These are phyloP conservation scores for Fomes fomentarius DNA, from an alignment of 1,284 basidiomycete species.

Conservation along the genomic window DNA sequence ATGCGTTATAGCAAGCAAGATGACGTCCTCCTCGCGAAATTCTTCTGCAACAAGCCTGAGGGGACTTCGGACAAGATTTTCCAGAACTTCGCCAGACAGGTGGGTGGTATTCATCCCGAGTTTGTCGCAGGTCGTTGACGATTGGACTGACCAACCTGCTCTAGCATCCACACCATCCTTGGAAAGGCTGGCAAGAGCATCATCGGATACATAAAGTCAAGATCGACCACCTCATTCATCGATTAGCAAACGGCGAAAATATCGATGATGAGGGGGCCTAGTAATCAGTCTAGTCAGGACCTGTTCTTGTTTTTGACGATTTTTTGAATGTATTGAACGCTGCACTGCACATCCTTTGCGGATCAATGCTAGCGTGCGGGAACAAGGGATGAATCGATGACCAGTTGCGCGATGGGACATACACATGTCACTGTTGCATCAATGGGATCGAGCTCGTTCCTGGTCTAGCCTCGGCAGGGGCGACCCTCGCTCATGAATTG, in stretches of 20 bases:
- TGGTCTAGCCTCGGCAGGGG: too few species aligned
- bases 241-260: slow-evolving; percentile 58
- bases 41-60: slow-evolving; percentile 68
- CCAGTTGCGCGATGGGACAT: too few species aligned
- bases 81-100: slow-evolving; percentile 70
- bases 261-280: slow-evolving; percentile 42
- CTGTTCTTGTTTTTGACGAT: too few species aligned
- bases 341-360: too few species aligned
- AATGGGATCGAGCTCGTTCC: too few species aligned
- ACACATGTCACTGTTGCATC: too few species aligned
- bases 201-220: slow-evolving; percentile 83
- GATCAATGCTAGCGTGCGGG: too few species aligned
- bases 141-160: not conserved
- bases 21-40: slow-evolving; percentile 74
- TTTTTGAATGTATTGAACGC: too few species aligned
- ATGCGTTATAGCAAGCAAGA: slow-evolving; percentile 79
- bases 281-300: not conserved
- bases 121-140: slow-evolving; percentile 7
- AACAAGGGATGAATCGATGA: too few species aligned
- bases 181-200: slow-evolving; percentile 90
- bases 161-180: slow-evolving; percentile 82
- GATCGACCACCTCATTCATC: slow-evolving; percentile 75
- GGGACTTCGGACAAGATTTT: slow-evolving; percentile 82
- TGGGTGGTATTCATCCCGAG: not conserved
- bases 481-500: too few species aligned